Evolutionary conservation across 2,329 filamentous ascomycete genomes (phyloP), one percentile per base, ranked within the genome.

Genomic region (Fusarium sp.): DNA sequence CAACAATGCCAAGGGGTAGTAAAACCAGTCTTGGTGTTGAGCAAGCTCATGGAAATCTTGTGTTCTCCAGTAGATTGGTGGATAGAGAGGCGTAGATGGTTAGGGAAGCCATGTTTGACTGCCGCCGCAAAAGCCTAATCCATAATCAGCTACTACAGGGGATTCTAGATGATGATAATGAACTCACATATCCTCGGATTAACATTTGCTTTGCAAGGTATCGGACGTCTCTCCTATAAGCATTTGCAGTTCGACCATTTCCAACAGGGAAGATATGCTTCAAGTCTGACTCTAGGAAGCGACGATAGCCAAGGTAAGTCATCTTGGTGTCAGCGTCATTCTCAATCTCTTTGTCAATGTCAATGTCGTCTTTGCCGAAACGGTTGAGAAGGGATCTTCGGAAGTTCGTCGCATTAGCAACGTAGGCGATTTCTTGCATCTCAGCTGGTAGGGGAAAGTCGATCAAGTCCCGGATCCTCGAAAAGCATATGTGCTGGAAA

Each of bases 381-480:
- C 44, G 52, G 27, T 78, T 78, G 4, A 80, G 69, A 3, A 80
- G 71, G 7, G 60, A n/a, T 15, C 77, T 73, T 4, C 78, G 77
- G 23, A 79, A 78, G 12, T 74, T 76, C 4, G 78, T 78, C 1
- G 69, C 73, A 20, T 80, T 79, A 32, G 78, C 77, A 3, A 79
- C 76, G n/a, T 80, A 80, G 1, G 73, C 74, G 35, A 86, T 84
- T 70, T 86, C 84, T 4, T 80, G 77, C 41, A 86, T 54, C 49
- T 83, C 76, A 7, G 81, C 76, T 0, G 82, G 80, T 3, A 82
- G 64, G 2, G 77, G 75, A 23, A 84, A 76, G n/a, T 83, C 72
- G 3, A 86, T 77, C 15, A 88, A 74, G 26, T 87, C 82, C 30
- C 79, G 78, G 4, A 88, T 79, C 3, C 85, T 79, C 2, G 83